A percentile compares a stretch with the other conserved stretches of the same genome.
These are phyloP conservation scores for Wickerhamomyces sydowiorum DNA, from an alignment of 805 yeast genomes.

Conservation along the genomic window DNA sequence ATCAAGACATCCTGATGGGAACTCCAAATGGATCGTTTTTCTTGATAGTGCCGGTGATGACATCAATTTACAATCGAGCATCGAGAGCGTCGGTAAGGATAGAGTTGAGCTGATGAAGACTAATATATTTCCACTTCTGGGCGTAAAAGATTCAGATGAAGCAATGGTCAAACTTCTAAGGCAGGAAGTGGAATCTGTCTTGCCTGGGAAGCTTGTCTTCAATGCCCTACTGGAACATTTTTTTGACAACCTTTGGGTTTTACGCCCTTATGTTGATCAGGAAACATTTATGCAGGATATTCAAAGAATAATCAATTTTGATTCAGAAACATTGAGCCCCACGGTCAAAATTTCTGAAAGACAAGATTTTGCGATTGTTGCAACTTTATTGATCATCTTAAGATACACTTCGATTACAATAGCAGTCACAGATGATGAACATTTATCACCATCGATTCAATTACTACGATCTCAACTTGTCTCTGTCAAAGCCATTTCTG, in stretches of 20 bases:
- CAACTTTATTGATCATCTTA: not conserved
- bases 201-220: not conserved
- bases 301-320: not conserved
- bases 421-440: not conserved
- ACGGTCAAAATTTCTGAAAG: not conserved
- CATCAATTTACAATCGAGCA: not conserved
- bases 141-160: not conserved
- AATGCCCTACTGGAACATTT: not conserved
- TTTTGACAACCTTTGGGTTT: not conserved
- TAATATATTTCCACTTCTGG: not conserved
- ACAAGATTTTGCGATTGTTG: not conserved
- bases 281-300: not conserved
- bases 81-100: not conserved
- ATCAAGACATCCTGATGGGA: slow-evolving; percentile 1
- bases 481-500: not conserved
- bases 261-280: not conserved
- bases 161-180: not conserved
- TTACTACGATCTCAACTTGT: not conserved
- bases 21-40: not conserved
- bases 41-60: not conserved
- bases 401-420: not conserved
- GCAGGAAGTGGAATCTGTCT: not conserved
- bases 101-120: not conserved
- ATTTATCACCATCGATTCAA: not conserved
- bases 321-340: not conserved